Base-by-base conservation (phyloP, 2,329 filamentous ascomycete genomes). In the Clonostachys chloroleuca region DNA sequence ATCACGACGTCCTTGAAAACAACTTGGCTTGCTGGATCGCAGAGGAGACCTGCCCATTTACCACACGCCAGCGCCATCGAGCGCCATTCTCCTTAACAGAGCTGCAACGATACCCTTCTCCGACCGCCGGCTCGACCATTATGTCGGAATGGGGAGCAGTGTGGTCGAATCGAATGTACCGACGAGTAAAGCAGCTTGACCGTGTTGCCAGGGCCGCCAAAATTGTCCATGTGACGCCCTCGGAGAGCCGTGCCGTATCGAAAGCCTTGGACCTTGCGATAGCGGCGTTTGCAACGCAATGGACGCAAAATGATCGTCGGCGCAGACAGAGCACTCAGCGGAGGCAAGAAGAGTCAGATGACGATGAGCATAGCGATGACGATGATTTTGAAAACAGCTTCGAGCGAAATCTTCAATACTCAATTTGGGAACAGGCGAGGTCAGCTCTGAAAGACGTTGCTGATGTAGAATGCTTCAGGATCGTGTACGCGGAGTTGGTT, bases 1-100 rank as follows among this genome's bases (percentile, higher is more conserved):
- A 79, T 54, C 75, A 78, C 52, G 74, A 79, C 51, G 76, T 74
- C 33, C 64, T 78, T 51, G 75, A 79, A 51, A 72, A 77, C 52
- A 74, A 70, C 12, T 58, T 79, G 7, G 72, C 74, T 2, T 79
- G 76, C 54, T 80, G 76, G 76, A 53, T 78, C 16, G 76, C 74
- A 0, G 75, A 78, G 50, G 65, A 68, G 42, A 78, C 73, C 4
- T 80, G 76, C 46, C 76, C 76, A 1, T 78, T 78, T 30, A 45
- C 16, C 7, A n/a, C 36, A 18, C 36, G 12, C 14, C 36, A 39
- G 36, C 24, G 24, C 5, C 24, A 30, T 10, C 24, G 24, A 10
- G 24, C 8, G 24, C 24, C 24, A 10, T 30, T 30, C 9, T 30
- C 24, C 4, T 30, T 30, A 4, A 30, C 24, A 10, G 24, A 30